A percentile compares a stretch with the other conserved stretches of the same genome.
These are phyloP conservation scores for Megacollybia marginata DNA, from an alignment of 768 basidiomycete genomes.

Conservation along the genomic window DNA sequence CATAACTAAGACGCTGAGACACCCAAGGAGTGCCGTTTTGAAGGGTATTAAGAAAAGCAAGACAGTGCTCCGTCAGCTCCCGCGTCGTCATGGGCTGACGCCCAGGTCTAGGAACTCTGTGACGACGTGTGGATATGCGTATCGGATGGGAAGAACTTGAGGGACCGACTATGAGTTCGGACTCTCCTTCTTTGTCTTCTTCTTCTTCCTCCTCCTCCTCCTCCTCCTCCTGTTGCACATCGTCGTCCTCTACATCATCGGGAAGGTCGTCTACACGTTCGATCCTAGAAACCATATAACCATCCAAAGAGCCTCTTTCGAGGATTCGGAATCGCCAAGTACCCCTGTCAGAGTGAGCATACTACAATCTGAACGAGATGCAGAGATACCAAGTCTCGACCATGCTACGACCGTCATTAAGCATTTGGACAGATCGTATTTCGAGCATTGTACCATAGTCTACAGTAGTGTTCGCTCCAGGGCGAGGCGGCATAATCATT, in stretches of 20 bases:
- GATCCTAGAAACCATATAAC: constrained; percentile 81
- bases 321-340: constrained; percentile 77
- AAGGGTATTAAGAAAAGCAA: constrained; percentile 53
- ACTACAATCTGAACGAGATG: background rate
- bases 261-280: constrained; percentile 45
- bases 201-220: constrained; percentile 19
- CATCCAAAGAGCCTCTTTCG: constrained; percentile 79
- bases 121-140: constrained; percentile 3
- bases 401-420: constrained; percentile 85
- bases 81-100: constrained; percentile 3
- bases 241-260: constrained; percentile 27
- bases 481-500: constrained; percentile 75
- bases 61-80: constrained; percentile 46
- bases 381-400: constrained; percentile 42
- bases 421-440: constrained; percentile 79
- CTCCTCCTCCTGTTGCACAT: constrained; percentile 28
- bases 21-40: constrained; percentile 83
- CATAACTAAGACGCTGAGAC: constrained; percentile 74
- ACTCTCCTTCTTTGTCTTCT: background rate
- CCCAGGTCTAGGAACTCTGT: constrained; percentile 28
- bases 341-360: constrained; percentile 22
- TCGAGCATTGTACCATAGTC: constrained; percentile 94
- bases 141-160: background rate
- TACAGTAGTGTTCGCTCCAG: constrained; percentile 23
- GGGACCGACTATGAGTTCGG: background rate